These are phyloP conservation scores for Parafenestella ontariensis DNA, from an alignment of 2,329 filamentous ascomycete species.

Conservation along the genomic window DNA sequence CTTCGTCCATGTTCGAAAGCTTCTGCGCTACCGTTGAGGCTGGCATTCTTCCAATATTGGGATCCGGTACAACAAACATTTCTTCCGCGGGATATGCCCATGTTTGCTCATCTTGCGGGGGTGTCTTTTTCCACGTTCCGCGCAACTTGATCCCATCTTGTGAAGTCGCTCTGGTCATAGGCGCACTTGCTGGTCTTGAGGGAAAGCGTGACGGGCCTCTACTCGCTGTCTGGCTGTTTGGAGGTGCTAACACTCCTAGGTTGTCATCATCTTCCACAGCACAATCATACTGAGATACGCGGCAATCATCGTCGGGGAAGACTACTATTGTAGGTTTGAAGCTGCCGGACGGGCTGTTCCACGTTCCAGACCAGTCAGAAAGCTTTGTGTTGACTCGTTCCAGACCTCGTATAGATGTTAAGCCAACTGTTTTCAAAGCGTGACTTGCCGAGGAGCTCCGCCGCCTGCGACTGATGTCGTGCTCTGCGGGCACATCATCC, in stretches of 20 bases:
- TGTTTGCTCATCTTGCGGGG: background rate
- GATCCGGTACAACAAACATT: constrained; percentile 14
- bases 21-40: constrained; percentile 10
- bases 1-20: constrained; percentile 40
- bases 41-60: constrained; percentile 7
- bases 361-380: constrained; percentile 36
- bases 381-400: constrained; percentile 43
- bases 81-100: background rate
- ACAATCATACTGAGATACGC: constrained; percentile 12
- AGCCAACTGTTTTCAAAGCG: constrained; percentile 18
- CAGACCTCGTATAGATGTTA: constrained; percentile 26
- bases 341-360: constrained; percentile 15
- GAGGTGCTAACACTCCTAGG: constrained; percentile 27
- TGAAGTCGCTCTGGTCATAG: constrained; percentile 17
- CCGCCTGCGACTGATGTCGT: constrained; percentile 7
- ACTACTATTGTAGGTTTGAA: constrained; percentile 38
- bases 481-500: constrained; percentile 32
- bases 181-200: constrained; percentile 31
- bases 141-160: constrained; percentile 9
- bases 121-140: background rate
- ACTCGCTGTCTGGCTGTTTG: constrained; percentile 41
- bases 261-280: constrained; percentile 32
- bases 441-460: constrained; percentile 31
- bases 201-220: constrained; percentile 20
- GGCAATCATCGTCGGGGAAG: constrained; percentile 35